phyloP scores from a whole-genome alignment of 2,329 filamentous ascomycete genomes.

The Chrysoporthe austroafricana region DNA sequence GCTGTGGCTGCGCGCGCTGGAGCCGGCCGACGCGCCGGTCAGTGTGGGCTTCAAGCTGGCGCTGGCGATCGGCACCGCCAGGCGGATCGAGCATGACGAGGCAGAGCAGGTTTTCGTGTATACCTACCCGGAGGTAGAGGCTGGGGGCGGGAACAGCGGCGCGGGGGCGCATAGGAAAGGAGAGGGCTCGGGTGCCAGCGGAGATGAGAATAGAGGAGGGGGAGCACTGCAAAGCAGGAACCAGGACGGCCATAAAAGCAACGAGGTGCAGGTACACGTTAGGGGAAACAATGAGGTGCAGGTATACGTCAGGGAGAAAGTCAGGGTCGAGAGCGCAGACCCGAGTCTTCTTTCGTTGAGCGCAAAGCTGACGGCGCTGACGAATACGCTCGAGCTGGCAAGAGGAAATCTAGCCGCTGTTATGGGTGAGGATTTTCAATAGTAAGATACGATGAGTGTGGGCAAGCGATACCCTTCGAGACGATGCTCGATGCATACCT shows the following conservation, averaged over 20 bases:
- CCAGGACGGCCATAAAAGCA: conserved; percentile 6
- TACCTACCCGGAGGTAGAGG: conserved; percentile 23
- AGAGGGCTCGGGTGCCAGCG: conserved; percentile 32
- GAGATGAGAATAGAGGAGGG: background rate
- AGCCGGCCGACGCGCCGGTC: conserved; percentile 65
- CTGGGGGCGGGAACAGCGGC: conserved; percentile 15
- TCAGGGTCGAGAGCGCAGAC: conserved; percentile 86
- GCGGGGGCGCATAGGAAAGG: background rate
- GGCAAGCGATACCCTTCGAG: conserved; percentile 24
- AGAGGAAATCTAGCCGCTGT: conserved; percentile 75
- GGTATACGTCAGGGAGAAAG: conserved; percentile 87
- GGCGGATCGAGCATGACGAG: conserved; percentile 76
- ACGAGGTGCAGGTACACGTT: conserved; percentile 75
- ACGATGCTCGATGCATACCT: conserved; percentile 11
- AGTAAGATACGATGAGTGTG: conserved; percentile 31
- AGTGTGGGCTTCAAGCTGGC: conserved; percentile 70
- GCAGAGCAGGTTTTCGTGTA: conserved; percentile 76
- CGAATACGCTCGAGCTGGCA: conserved; percentile 71
- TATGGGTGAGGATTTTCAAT: conserved; percentile 64
- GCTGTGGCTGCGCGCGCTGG: conserved; percentile 70
- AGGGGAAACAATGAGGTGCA: conserved; percentile 78
- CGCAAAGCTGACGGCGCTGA: conserved; percentile 79
- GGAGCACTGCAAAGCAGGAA: background rate
- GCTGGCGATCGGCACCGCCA: conserved; percentile 67
- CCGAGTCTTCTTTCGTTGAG: conserved; percentile 82